Evolutionary conservation across 495 filamentous ascomycete species (phyloP), one percentile per base, ranked within the genome.

Genomic region (Xylaria bambusicola): DNA sequence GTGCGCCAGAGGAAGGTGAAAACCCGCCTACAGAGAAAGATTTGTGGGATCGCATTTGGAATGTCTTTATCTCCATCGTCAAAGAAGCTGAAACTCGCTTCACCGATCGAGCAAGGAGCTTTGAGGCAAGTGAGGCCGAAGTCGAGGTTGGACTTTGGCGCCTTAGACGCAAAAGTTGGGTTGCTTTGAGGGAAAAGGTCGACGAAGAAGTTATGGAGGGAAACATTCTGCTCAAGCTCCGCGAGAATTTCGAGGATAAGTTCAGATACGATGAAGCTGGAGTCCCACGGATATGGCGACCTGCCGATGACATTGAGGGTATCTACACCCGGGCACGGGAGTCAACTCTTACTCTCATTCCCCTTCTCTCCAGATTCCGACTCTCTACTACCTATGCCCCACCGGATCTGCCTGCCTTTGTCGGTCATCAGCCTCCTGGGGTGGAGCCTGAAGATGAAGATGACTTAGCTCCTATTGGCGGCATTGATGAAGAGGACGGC

Each of bases 181-280:
- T 86, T 24, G 93, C 92, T 7, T 77, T 98, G 55, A 82, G 88
- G 29, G 86, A 89, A 42, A 96, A 90, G 76, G 90, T 98, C 63
- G 95, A 97, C 20, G 94, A 98, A 71, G 94, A 98, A 72, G 91
- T 98, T 72, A 93, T 93, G 82, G 94, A 98, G 73, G 93, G 93
- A 57, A 98, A 98, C 69, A 82, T 98, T 52, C 76, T 98, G 7
- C 82, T 98, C 58, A 98, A 98, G 73, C 83, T 98, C 27, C 87
- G 94, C 6, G 94, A 98, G 75, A 98, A 97, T 73, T 98, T 98
- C 63, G 94, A 98, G 67, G 94, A 98, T 75, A 96, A 95, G 70
- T 98, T 98, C 82, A 89, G 94, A 56, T 98, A 98, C 66, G 95
- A 98, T 62, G 93, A 96, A 47, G 86, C 85, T 13, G 95, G 95